phyloP scores from a whole-genome alignment of 1,284 basidiomycete species.

The Wolfiporia cocos region DNA sequence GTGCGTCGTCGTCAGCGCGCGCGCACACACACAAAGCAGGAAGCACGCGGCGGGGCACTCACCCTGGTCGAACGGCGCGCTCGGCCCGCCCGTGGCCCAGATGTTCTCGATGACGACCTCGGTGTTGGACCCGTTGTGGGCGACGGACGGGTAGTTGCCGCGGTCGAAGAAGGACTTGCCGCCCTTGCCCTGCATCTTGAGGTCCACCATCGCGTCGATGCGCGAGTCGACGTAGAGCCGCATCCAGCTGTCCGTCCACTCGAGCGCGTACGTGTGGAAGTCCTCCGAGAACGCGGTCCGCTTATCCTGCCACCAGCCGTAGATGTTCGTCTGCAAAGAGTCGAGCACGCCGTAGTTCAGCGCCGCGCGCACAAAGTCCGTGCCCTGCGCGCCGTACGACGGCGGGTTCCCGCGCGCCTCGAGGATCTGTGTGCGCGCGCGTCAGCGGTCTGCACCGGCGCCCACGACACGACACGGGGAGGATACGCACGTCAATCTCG shows the following conservation, averaged over 20 bases:
- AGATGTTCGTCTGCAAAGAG: constrained; percentile 48
- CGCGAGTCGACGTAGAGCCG: constrained; percentile 44
- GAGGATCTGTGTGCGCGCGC: constrained; percentile 44
- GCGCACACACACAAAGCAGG: constrained; percentile 3
- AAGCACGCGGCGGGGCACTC: constrained; percentile 17
- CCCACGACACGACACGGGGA: background rate
- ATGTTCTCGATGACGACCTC: constrained; percentile 44
- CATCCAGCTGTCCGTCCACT: constrained; percentile 75
- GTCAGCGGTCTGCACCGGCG: background rate
- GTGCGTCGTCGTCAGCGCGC: constrained; percentile 3
- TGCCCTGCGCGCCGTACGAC: constrained; percentile 57
- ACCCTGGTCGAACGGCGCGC: constrained; percentile 77
- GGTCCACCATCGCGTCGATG: constrained; percentile 41
- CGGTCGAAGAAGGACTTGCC: constrained; percentile 34
- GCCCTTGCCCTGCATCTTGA: constrained; percentile 31
- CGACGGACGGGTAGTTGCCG: constrained; percentile 28
- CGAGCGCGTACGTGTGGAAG: constrained; percentile 73
- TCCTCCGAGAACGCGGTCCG: constrained; percentile 54
- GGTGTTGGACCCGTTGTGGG: constrained; percentile 39
- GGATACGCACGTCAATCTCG: constrained; percentile 58
- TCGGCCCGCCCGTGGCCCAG: constrained; percentile 42
- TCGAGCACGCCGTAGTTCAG: constrained; percentile 74
- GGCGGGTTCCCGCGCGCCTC: constrained; percentile 64
- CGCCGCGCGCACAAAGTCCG: constrained; percentile 66
- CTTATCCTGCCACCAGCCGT: constrained; percentile 66